A percentile compares a stretch with the other conserved stretches of the same genome.
Evolutionary conservation across 768 basidiomycete genomes (phyloP).

Genomic region (Termitomyces sp.): DNA sequence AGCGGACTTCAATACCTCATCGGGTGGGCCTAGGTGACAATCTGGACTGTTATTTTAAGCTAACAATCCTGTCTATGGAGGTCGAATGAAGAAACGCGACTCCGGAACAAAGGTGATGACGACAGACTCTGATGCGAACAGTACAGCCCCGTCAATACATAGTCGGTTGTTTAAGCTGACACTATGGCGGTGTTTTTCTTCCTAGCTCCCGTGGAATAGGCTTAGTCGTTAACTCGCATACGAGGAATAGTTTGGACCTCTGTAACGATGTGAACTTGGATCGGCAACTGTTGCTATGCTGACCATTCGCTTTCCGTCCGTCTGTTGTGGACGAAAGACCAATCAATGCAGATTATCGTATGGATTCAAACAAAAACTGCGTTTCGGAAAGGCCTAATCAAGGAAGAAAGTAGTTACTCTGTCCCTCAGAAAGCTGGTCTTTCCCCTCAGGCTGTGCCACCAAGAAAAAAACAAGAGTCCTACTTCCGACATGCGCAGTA

Average conservation of each 20-base stretch:
- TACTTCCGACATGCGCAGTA: neutral
- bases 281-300: neutral
- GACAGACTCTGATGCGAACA: neutral
- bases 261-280: neutral
- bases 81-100: neutral
- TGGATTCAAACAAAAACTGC: neutral
- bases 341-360: neutral
- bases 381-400: neutral
- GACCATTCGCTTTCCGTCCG: neutral
- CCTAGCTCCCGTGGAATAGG: neutral
- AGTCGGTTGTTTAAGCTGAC: neutral
- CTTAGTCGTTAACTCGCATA: neutral
- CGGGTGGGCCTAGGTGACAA: neutral
- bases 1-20: neutral
- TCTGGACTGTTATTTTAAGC: neutral
- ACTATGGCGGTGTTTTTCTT: neutral
- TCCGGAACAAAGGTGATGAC: neutral
- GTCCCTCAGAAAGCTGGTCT: conserved; percentile 7
- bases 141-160: neutral
- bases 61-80: neutral
- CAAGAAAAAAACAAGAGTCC: neutral
- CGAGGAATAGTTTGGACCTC: neutral
- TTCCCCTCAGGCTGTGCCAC: conserved; percentile 1
- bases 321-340: neutral
- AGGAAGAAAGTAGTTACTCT: neutral